These are phyloP conservation scores for Pulveroboletus frians DNA, from an alignment of 768 basidiomycete species.

Conservation along the genomic window DNA sequence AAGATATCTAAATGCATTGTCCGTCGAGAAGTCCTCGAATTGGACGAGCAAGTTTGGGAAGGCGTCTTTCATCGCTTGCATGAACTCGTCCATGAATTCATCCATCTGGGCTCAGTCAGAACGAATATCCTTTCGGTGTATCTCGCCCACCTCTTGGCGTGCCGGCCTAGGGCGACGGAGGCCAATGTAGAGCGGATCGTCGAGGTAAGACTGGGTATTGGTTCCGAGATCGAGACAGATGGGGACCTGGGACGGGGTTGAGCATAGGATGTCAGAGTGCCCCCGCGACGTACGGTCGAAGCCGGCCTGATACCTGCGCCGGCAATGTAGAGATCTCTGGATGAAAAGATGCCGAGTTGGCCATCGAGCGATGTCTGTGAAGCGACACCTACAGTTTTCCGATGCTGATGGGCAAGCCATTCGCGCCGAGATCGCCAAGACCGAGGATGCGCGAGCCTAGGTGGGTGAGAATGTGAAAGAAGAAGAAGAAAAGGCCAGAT, in stretches of 20 bases:
- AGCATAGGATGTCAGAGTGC: background rate
- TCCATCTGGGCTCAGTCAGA: constrained; percentile 43
- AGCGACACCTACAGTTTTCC: constrained; percentile 58
- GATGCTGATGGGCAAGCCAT: constrained; percentile 52
- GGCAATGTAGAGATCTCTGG: constrained; percentile 61
- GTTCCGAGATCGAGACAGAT: constrained; percentile 75
- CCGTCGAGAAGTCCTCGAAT: constrained; percentile 73
- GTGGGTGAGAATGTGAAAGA: background rate
- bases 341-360: background rate
- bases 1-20: constrained; percentile 73
- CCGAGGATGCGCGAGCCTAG: constrained; percentile 68
- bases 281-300: constrained; percentile 34
- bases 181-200: constrained; percentile 75
- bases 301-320: constrained; percentile 60
- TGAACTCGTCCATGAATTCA: constrained; percentile 73
- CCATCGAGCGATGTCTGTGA: background rate
- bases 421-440: constrained; percentile 44
- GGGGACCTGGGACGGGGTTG: constrained; percentile 39
- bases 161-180: constrained; percentile 51
- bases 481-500: background rate
- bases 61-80: constrained; percentile 57
- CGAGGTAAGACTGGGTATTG: constrained; percentile 59
- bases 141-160: constrained; percentile 34
- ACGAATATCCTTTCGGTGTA: background rate
- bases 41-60: constrained; percentile 70